phyloP scores from a whole-genome alignment of 2,329 filamentous ascomycete genomes.

The Ophiostoma sp. region DNA sequence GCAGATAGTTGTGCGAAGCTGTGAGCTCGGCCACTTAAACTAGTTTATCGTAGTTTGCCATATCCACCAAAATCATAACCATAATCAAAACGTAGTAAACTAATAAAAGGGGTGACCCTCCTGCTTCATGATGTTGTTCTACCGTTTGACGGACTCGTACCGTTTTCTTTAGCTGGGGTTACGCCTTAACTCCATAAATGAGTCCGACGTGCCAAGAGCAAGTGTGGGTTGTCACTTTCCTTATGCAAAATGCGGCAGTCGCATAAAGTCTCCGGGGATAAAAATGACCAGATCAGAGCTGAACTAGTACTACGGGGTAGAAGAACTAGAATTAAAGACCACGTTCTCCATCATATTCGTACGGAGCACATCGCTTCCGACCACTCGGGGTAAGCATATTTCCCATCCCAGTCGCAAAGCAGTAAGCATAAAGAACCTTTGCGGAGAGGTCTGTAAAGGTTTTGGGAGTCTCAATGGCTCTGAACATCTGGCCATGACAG shows the following conservation, averaged over 20 bases:
- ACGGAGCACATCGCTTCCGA: background rate
- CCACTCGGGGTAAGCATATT: background rate
- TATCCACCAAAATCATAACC: background rate
- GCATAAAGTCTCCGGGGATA: background rate
- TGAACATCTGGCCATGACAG: too few species aligned
- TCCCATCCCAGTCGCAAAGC: background rate
- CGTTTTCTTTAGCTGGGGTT: background rate
- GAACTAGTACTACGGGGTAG: too few species aligned
- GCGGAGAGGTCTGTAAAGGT: too few species aligned
- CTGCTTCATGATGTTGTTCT: background rate
- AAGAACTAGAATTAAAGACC: background rate
- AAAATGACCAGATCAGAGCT: background rate
- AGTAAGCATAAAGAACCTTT: background rate
- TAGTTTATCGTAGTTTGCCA: background rate
- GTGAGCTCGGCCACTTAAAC: background rate
- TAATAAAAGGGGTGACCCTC: too few species aligned
- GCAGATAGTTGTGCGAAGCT: background rate
- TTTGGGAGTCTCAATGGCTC: too few species aligned
- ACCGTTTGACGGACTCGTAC: background rate
- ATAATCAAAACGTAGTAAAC: too few species aligned
- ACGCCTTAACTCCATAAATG: background rate
- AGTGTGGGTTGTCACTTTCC: background rate
- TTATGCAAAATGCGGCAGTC: too few species aligned
- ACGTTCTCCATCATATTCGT: slow-evolving; percentile 4
- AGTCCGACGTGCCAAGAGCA: background rate